Evolutionary conservation across 306 rosid genomes (phyloP).

Genomic region (Malus domestica): ASM211411v1 NC_041798.1:10966501-10967000

Average conservation of each 20-base stretch:
- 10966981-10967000: constrained; percentile 99
- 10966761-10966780: neutral
- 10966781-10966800: neutral
- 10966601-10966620: constrained; percentile 93
- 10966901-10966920: neutral
- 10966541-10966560: constrained; percentile 93
- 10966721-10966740: neutral
- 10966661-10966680: constrained; percentile 20
- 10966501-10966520: constrained; percentile 98
- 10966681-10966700: constrained; percentile 1
- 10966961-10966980: constrained; percentile 98
- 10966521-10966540: constrained; percentile 96
- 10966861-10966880: neutral
- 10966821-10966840: neutral
- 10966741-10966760: neutral
- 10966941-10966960: constrained; percentile 90
- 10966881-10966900: neutral
- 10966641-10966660: constrained; percentile 98
- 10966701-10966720: neutral
- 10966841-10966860: neutral
- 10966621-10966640: constrained; percentile 98
- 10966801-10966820: neutral
- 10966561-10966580: constrained; percentile 84
- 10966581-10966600: constrained; percentile 98
- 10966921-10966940: constrained; percentile 14